These are phyloP conservation scores for Prunus mira DNA, from an alignment of 306 rosid species.

Conservation along the genomic window DNA sequence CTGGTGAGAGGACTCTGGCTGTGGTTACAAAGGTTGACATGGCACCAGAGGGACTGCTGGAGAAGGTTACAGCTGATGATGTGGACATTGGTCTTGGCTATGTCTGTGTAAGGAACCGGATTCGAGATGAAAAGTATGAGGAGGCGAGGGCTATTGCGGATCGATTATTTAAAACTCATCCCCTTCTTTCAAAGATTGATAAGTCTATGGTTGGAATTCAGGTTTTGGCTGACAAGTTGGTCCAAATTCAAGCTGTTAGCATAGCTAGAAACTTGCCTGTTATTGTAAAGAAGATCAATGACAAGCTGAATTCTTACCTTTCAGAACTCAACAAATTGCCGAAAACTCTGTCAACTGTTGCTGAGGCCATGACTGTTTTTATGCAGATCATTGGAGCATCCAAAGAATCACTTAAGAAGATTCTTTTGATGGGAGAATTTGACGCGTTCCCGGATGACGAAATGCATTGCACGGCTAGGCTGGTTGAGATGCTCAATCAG, in stretches of 20 bases:
- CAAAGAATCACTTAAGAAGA: slow-evolving; percentile 4
- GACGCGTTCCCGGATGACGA: slow-evolving; percentile 19
- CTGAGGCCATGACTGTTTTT: background rate
- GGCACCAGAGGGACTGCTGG: no score
- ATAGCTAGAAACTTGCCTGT: background rate
- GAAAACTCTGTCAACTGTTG: background rate
- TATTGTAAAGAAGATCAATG: background rate
- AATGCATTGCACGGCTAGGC: slow-evolving; percentile 43
- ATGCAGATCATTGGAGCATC: background rate
- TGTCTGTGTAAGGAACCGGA: no score
- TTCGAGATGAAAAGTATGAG: no score
- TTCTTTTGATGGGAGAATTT: slow-evolving; percentile 28
- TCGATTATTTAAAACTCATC: no score
- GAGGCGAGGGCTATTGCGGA: no score
- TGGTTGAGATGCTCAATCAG: slow-evolving; percentile 24
- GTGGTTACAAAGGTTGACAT: no score
- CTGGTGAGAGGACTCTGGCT: no score
- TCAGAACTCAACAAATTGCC: background rate
- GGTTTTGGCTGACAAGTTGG: background rate
- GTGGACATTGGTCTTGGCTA: no score
- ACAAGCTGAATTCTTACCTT: background rate
- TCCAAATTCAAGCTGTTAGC: background rate
- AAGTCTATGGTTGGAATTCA: background rate
- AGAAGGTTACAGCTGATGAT: no score
- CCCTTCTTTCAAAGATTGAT: background rate